These are phyloP conservation scores for Botryotinia globosa DNA, from an alignment of 2,329 filamentous ascomycete genomes.

Conservation along the genomic window DNA sequence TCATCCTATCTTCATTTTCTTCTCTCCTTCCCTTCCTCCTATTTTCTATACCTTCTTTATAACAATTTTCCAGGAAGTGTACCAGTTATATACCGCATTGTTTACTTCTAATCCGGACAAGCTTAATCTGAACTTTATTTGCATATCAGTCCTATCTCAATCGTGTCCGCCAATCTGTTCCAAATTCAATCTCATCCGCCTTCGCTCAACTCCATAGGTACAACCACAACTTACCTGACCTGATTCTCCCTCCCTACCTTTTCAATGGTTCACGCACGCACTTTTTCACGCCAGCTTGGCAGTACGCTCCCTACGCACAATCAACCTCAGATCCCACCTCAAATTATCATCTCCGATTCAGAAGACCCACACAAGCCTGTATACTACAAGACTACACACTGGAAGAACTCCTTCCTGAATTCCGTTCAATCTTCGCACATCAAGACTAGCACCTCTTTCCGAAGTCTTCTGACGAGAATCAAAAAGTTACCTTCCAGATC, in stretches of 20 bases:
- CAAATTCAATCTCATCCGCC: background rate
- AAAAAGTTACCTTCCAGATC: background rate
- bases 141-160: background rate
- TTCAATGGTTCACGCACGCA: conserved; percentile 10
- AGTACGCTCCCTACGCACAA: conserved; percentile 10
- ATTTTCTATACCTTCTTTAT: background rate
- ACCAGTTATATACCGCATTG: background rate
- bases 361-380: conserved; percentile 4
- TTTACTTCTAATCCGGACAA: background rate
- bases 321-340: conserved; percentile 6
- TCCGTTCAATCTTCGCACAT: conserved; percentile 10
- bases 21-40: background rate
- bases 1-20: background rate
- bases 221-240: background rate
- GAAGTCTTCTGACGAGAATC: background rate
- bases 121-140: background rate
- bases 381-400: background rate
- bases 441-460: background rate
- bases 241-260: background rate
- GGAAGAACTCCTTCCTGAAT: background rate
- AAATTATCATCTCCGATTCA: conserved; percentile 5
- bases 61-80: background rate
- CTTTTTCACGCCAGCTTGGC: conserved; percentile 10
- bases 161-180: background rate
- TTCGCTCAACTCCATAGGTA: background rate